A percentile compares a stretch with the other conserved stretches of the same genome.
phyloP scores from a whole-genome alignment of 805 yeast genomes.

The Suhomyces vadensis region DNA sequence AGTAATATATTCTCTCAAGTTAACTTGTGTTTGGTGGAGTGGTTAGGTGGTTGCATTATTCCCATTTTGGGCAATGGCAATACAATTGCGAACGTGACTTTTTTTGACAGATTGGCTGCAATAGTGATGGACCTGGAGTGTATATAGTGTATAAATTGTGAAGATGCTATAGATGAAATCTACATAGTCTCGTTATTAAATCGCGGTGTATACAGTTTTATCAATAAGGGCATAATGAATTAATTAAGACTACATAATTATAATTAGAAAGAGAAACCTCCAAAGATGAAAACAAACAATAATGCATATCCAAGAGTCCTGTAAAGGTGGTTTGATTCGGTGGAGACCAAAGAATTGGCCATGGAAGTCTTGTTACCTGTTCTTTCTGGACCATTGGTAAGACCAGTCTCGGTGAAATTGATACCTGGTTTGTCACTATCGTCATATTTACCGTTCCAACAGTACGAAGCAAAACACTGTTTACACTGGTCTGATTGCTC shows the following conservation, averaged over 20 bases:
- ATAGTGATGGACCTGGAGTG: no score
- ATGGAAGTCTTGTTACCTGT: constrained; percentile 22
- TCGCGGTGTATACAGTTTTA: no score
- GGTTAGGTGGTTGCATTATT: neutral
- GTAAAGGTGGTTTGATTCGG: constrained; percentile 11
- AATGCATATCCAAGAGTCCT: constrained; percentile 23
- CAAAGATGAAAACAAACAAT: constrained; percentile 10
- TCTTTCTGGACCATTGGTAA: constrained; percentile 29
- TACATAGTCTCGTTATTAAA: no score
- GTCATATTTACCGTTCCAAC: constrained; percentile 26
- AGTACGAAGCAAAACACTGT: constrained; percentile 25
- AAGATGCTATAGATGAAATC: no score
- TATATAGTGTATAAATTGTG: no score
- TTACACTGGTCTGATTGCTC: constrained; percentile 27
- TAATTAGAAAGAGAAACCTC: constrained; percentile 3
- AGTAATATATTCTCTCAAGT: no score
- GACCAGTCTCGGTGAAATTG: constrained; percentile 43
- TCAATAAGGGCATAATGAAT: no score
- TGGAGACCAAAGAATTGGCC: constrained; percentile 17
- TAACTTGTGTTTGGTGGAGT: no score
- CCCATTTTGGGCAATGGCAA: no score
- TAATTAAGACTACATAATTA: no score
- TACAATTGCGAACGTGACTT: no score
- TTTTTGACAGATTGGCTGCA: no score
- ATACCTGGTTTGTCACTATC: constrained; percentile 20